These are phyloP conservation scores for Cladosporium sp. DNA, from an alignment of 2,329 filamentous ascomycete genomes.

Conservation along the genomic window DNA sequence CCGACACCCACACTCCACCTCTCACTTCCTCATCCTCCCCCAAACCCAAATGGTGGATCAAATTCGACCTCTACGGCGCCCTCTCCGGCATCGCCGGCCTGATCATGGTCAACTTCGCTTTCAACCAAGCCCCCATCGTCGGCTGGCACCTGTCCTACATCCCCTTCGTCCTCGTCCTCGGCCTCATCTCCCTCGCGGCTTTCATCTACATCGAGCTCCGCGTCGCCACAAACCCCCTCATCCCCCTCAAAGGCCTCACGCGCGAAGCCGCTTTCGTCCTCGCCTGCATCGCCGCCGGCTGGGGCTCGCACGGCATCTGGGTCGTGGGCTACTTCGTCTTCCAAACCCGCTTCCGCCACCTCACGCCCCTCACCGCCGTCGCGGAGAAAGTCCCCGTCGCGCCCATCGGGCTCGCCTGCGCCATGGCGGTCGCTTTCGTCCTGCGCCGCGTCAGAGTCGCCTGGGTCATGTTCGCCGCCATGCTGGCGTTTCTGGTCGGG, in stretches of 20 bases:
- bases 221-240: slow-evolving; percentile 13
- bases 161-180: slow-evolving; percentile 28
- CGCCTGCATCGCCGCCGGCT: slow-evolving; percentile 11
- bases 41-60: slow-evolving; percentile 11
- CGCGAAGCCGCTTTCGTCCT: slow-evolving; percentile 25
- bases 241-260: slow-evolving; percentile 26
- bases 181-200: slow-evolving; percentile 22
- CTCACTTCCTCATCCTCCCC: too few species aligned
- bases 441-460: slow-evolving; percentile 34
- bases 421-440: slow-evolving; percentile 34
- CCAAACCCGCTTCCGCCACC: slow-evolving; percentile 7
- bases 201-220: slow-evolving; percentile 29
- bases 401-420: slow-evolving; percentile 33
- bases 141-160: slow-evolving; percentile 29
- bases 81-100: slow-evolving; percentile 28
- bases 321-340: slow-evolving; percentile 14
- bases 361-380: slow-evolving; percentile 30
- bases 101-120: slow-evolving; percentile 31
- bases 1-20: background rate
- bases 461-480: slow-evolving; percentile 36
- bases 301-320: slow-evolving; percentile 29
- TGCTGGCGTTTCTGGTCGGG: slow-evolving; percentile 40
- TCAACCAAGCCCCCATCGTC: slow-evolving; percentile 30
- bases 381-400: slow-evolving; percentile 34
- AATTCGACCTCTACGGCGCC: slow-evolving; percentile 26